Conservation (phyloP, 345 rosid genomes). For the Reutealis trisperma region DNA sequence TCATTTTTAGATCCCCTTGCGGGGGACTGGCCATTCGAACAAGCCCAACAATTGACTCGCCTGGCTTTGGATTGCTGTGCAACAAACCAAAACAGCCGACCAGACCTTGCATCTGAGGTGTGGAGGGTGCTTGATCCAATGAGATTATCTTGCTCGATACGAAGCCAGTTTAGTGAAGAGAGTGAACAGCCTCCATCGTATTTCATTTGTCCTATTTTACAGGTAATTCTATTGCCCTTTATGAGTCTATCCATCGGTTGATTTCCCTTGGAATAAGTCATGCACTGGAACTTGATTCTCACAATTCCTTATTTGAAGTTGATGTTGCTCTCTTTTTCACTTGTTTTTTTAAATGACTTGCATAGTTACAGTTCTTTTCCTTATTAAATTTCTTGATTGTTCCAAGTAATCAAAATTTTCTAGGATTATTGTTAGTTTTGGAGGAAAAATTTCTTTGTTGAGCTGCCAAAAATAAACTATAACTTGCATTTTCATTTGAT, state of each 20-base stretch:
- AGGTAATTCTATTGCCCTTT: conserved; percentile 38
- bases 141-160: conserved; percentile 69
- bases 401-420: too few species aligned
- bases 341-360: too few species aligned
- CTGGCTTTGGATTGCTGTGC: conserved; percentile 84
- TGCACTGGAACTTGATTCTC: not conserved
- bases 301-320: not conserved
- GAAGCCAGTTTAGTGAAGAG: conserved; percentile 36
- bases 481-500: not conserved
- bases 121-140: conserved; percentile 85
- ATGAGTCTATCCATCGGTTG: too few species aligned
- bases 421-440: too few species aligned
- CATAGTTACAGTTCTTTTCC: too few species aligned
- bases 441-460: too few species aligned
- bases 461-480: not conserved
- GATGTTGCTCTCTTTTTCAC: not conserved
- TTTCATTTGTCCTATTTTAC: conserved; percentile 82
- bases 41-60: conserved; percentile 73
- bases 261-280: not conserved
- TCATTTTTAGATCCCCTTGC: conserved; percentile 72
- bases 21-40: conserved; percentile 93
- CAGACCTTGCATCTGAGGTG: conserved; percentile 74
- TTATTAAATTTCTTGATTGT: too few species aligned
- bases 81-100: conserved; percentile 55
- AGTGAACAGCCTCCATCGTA: conserved; percentile 60